Evolutionary conservation across 140 eudicot species (phyloP).

Genomic region (Ambrosia hybrid): DNA sequence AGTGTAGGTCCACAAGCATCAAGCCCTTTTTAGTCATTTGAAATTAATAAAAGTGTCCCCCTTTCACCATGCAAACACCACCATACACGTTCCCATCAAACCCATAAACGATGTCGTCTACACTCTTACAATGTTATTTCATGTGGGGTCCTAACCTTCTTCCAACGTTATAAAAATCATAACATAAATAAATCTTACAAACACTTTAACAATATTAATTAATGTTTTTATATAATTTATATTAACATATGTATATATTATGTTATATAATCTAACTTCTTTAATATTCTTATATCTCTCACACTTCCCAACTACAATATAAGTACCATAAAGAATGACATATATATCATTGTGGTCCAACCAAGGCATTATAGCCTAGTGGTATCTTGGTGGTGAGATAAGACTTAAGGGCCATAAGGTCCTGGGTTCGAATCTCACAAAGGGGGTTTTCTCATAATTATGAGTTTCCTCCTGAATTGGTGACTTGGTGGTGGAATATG

Average conservation of each 20-base stretch:
- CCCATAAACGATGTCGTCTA: conserved; percentile 25
- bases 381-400: too few relatives aligned
- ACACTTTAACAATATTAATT: background rate
- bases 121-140: conserved; percentile 22
- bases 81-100: conserved; percentile 49
- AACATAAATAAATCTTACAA: background rate
- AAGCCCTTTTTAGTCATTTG: conserved; percentile 27
- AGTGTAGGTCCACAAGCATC: conserved; percentile 37
- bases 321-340: conserved; percentile 33
- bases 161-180: conserved; percentile 3
- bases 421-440: too few relatives aligned
- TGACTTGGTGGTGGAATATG: too few relatives aligned
- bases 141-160: conserved; percentile 25
- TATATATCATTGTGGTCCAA: conserved; percentile 39
- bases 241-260: background rate
- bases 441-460: too few relatives aligned
- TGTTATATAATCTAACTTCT: background rate
- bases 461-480: too few relatives aligned
- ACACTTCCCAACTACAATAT: conserved; percentile 14
- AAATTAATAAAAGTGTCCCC: conserved; percentile 27
- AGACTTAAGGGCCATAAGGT: too few relatives aligned
- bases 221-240: background rate
- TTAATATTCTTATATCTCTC: background rate
- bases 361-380: too few relatives aligned
- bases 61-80: conserved; percentile 44